Conservation (phyloP, 108 stramenopile genomes). For the Epipyxis sp. region DNA sequence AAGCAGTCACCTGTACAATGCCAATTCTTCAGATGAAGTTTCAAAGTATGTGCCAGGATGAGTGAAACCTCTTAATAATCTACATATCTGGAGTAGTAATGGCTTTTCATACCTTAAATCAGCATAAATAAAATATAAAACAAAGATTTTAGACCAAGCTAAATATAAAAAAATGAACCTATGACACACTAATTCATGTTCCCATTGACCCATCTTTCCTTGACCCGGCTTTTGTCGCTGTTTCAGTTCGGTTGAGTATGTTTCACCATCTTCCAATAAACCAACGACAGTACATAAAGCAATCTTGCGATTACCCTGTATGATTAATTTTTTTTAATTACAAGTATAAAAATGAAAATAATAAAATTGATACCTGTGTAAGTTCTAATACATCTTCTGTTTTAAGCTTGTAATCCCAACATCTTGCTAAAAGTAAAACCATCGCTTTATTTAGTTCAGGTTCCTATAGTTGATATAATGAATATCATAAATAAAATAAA, state of each 20-base stretch:
- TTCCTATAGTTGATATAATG: slow-evolving; percentile 30
- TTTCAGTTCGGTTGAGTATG: slow-evolving; percentile 56
- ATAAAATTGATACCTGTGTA: slow-evolving; percentile 19
- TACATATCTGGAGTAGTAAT: slow-evolving; percentile 57
- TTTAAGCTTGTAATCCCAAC: slow-evolving; percentile 54
- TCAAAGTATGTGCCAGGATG: slow-evolving; percentile 58
- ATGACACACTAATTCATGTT: slow-evolving; percentile 57
- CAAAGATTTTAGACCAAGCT: too few relatives aligned
- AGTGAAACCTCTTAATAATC: slow-evolving; percentile 58
- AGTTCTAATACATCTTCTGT: slow-evolving; percentile 61
- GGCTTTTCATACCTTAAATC: slow-evolving; percentile 55
- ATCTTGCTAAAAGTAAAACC: slow-evolving; percentile 56
- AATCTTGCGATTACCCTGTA: slow-evolving; percentile 25
- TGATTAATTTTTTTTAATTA: not conserved
- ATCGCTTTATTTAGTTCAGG: slow-evolving; percentile 61
- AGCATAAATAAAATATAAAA: too few relatives aligned
- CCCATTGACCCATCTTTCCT: slow-evolving; percentile 57
- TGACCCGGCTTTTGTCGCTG: slow-evolving; percentile 52
- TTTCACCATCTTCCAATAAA: slow-evolving; percentile 57
- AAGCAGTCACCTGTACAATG: slow-evolving; percentile 26
- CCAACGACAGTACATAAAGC: slow-evolving; percentile 37
- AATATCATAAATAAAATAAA: not conserved
- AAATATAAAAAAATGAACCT: not conserved
- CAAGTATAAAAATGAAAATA: not conserved
- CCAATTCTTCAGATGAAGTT: not conserved